phyloP scores from a whole-genome alignment of 2,329 filamentous ascomycete genomes.

The Huntiella bhutanensis region DNA sequence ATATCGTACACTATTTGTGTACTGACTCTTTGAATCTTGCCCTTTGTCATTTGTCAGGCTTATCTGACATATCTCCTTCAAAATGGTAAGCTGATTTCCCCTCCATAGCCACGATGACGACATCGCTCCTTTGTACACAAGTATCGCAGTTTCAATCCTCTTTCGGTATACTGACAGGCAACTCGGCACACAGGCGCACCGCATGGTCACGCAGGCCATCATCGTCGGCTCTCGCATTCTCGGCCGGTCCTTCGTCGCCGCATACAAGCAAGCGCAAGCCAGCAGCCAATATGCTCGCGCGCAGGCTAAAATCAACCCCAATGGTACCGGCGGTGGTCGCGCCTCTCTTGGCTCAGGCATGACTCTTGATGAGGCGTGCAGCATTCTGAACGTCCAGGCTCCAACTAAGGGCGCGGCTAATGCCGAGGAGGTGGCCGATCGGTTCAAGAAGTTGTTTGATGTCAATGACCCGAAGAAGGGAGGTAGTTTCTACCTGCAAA shows the following conservation, averaged over 20 bases:
- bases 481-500: slow-evolving; percentile 95
- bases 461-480: slow-evolving; percentile 87
- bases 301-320: slow-evolving; percentile 39
- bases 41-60: too few relatives aligned
- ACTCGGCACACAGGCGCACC: slow-evolving; percentile 10
- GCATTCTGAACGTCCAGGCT: slow-evolving; percentile 88
- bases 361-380: slow-evolving; percentile 89
- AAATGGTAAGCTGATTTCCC: too few relatives aligned
- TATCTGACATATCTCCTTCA: too few relatives aligned
- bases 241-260: slow-evolving; percentile 80
- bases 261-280: slow-evolving; percentile 86
- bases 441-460: slow-evolving; percentile 92
- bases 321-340: slow-evolving; percentile 26
- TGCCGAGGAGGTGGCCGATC: slow-evolving; percentile 58
- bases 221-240: slow-evolving; percentile 80
- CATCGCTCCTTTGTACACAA: too few relatives aligned
- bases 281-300: slow-evolving; percentile 65
- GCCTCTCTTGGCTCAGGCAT: slow-evolving; percentile 46
- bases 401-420: slow-evolving; percentile 53
- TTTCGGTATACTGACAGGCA: too few relatives aligned
- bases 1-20: too few relatives aligned
- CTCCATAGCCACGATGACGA: too few relatives aligned
- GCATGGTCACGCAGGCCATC: slow-evolving; percentile 73
- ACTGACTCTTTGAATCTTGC: too few relatives aligned
- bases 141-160: too few relatives aligned